A percentile compares a stretch with the other conserved stretches of the same genome.
These are phyloP conservation scores for Cladophialophora psammophila DNA, from an alignment of 2,329 filamentous ascomycete genomes.

Conservation along the genomic window DNA sequence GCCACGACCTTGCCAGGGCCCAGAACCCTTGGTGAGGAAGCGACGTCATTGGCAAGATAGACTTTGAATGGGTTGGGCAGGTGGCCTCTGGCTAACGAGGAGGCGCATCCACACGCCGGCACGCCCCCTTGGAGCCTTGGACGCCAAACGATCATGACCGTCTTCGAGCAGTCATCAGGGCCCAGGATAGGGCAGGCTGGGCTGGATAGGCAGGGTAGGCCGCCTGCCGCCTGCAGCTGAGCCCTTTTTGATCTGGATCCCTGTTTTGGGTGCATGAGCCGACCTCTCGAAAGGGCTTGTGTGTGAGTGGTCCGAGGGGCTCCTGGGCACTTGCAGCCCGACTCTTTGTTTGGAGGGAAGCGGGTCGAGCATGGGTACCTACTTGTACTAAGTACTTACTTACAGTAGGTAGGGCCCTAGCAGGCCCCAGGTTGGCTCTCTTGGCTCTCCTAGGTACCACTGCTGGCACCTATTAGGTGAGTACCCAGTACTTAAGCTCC, in stretches of 20 bases:
- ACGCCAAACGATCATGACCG: conserved; percentile 1
- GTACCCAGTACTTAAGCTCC: too few relatives aligned
- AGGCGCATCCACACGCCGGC: conserved; percentile 17
- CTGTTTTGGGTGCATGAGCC: conserved; percentile 1
- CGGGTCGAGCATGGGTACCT: not conserved
- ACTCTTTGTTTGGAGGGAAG: not conserved
- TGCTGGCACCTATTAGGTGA: too few relatives aligned
- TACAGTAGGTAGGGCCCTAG: too few relatives aligned
- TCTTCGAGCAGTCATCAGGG: not conserved
- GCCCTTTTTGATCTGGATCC: conserved; percentile 2
- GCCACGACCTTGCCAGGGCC: conserved; percentile 17
- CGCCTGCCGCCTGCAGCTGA: not conserved
- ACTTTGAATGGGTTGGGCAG: conserved; percentile 6
- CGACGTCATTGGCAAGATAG: conserved; percentile 24
- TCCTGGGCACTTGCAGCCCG: not conserved
- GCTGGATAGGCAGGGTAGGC: not conserved
- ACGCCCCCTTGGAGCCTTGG: not conserved
- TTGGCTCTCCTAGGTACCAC: too few relatives aligned
- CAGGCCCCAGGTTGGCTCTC: too few relatives aligned
- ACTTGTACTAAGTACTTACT: not conserved
- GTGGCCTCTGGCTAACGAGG: conserved; percentile 18
- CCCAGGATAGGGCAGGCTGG: too few relatives aligned
- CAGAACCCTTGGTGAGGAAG: conserved; percentile 13
- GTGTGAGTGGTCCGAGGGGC: not conserved
- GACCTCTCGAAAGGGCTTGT: not conserved